Base-by-base conservation (phyloP, 2,329 filamentous ascomycete genomes). In the Diaporthe batatas region DNA sequence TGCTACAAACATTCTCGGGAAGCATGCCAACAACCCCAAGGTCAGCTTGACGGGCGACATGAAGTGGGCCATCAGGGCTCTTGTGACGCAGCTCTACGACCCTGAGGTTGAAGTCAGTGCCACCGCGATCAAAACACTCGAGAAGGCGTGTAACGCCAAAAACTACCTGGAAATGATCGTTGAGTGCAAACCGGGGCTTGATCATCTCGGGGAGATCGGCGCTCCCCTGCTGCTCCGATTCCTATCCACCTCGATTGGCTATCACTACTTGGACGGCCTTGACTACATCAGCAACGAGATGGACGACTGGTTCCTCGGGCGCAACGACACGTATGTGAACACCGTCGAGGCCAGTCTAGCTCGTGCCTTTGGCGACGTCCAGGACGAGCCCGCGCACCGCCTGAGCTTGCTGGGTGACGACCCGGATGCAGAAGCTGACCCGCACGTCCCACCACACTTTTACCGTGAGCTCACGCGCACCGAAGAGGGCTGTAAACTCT, bases 251-350 rank as follows among this genome's bases (percentile, higher is more conserved):
- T 98, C 95, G 2, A 96, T 98, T 72, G 96, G 96, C 65, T 99
- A 99, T 79, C 95, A 98, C 82, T 99, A 99, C 82, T 88, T 99
- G 7, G 95, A 98, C 79, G 96, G 95, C 0, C 86, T 99, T 55
- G 97, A 99, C 84, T 99, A 99, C 80, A 99, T 99, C 82, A 98
- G 95, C 75, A 96, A 97, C 80, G 97, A 99, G 81, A 99, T 99
- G 96, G 96, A 99, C 77, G 97, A 99, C 83, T 99, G 96, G 96
- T 99, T 98, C 80, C 87, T 99, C 39, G 96, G 96, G 18, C 91
- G 96, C 57, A 99, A 99, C 79, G 96, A 99, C 81, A 92, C 91
- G n/a, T 99, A 99, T 77, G 96, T 99, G 67, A 90, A 91, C 49
- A 89, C 98, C 53, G 96, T 99, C 53, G 96, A 99, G 82, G 96